Conservation (phyloP, 768 basidiomycete species). For the Pleurotus cornucopiae region DNA sequence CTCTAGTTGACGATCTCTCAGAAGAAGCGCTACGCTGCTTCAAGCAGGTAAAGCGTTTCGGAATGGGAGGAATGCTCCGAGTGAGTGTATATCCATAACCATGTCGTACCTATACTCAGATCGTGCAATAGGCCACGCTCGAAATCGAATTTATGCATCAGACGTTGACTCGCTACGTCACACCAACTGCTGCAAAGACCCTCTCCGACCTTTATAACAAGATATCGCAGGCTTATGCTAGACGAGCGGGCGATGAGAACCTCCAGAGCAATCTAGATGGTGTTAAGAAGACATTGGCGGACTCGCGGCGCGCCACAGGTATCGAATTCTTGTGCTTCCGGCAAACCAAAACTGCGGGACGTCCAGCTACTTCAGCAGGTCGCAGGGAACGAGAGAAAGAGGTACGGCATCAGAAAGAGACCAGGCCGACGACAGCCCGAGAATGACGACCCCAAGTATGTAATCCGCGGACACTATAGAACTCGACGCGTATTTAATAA, state of each 20-base stretch:
- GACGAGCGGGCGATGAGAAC: conserved; percentile 81
- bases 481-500: not conserved
- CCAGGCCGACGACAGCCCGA: conserved; percentile 3
- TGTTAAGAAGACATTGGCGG: conserved; percentile 86
- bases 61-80: conserved; percentile 97
- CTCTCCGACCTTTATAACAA: conserved; percentile 91
- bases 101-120: not conserved
- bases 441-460: not conserved
- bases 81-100: conserved; percentile 40
- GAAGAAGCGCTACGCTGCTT: conserved; percentile 83
- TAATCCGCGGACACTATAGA: not conserved
- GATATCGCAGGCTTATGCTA: conserved; percentile 89
- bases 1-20: conserved; percentile 80
- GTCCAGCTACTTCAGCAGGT: conserved; percentile 5
- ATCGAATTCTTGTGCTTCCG: conserved; percentile 95
- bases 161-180: conserved; percentile 85
- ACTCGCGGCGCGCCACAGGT: conserved; percentile 85
- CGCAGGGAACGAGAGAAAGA: conserved; percentile 8
- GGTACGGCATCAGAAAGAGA: conserved; percentile 1
- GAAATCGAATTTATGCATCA: conserved; percentile 99
- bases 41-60: conserved; percentile 84
- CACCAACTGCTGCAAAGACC: conserved; percentile 72
- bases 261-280: conserved; percentile 84
- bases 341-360: conserved; percentile 42
- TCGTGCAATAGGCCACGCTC: conserved; percentile 76